Evolutionary conservation across 164 flowering plant genomes (phyloP), one percentile per base, ranked within the genome.

Genomic region (Kingdonia uniflora): DNA sequence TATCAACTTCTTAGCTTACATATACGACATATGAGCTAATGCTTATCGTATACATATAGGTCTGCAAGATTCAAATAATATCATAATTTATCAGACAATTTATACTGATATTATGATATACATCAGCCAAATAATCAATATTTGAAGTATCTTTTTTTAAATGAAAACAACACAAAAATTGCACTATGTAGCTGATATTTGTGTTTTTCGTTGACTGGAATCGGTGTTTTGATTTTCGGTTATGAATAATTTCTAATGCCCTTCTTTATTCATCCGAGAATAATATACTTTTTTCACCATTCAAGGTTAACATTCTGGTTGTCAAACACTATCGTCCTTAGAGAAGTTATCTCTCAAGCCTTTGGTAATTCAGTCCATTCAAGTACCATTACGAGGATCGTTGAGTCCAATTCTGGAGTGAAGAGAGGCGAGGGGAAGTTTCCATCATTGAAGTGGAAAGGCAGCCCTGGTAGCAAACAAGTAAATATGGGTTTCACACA

Each of bases 251-350:
- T 41, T 16, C 44, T 10, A 19, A 47, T 47, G 12, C 29, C 25
- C 1, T 16, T 39, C 14, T 21, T 11, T 2, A 8, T 44, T 16
- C 20, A 19, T 22, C 35, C 8, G 8, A 13, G 29, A 3, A 15
- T 42, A 14, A 19, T 12, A 43, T 65, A 29, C 50, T n/a, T 64
- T 16, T 42, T 53, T 20, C 23, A 57, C 3, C 42, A 56, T 46
- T 65, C 22, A 49, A 94, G 99, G 88, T 79, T 94, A 59, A 85
- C 88, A 10, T 94, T 85, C 71, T 94, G 97, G 99, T 64, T 87
- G 71, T 89, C 99, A 12, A 94, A 94, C 77, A 74, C 79, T 33
- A 69, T 89, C 56, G 92, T 80, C 63, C 71, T 94, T 69, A 81
- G 95, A 68, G 96, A 87, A 63, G 84, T 87, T 19, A 69, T 89